These are phyloP conservation scores for Aspergillus haitiensis DNA, from an alignment of 495 filamentous ascomycete genomes.

Conservation along the genomic window DNA sequence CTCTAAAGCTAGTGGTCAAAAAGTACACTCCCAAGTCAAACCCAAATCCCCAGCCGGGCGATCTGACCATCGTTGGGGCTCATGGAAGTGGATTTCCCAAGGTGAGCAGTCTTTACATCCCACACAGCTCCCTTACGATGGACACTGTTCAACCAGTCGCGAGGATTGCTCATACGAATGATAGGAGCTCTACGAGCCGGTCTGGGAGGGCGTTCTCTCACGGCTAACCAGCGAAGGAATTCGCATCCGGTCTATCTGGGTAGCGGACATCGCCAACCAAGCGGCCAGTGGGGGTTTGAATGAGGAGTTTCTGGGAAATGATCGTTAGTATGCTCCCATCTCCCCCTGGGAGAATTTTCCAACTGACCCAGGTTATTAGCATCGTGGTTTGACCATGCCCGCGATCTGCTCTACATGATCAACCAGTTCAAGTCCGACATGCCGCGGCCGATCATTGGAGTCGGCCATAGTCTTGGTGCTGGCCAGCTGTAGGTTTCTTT, in stretches of 20 bases:
- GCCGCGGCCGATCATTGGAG: slow-evolving; percentile 68
- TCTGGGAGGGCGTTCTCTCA: slow-evolving; percentile 64
- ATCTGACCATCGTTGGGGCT: slow-evolving; percentile 56
- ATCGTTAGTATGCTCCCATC: slow-evolving; percentile 2
- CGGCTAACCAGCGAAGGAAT: slow-evolving; percentile 23
- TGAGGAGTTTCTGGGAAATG: slow-evolving; percentile 15
- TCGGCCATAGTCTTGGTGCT: slow-evolving; percentile 77
- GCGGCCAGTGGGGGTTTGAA: slow-evolving; percentile 55
- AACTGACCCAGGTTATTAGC: slow-evolving; percentile 14
- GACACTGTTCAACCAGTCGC: not conserved
- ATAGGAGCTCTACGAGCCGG: slow-evolving; percentile 72
- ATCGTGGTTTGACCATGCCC: slow-evolving; percentile 67
- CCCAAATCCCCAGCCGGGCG: slow-evolving; percentile 51
- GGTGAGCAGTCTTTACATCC: slow-evolving; percentile 5
- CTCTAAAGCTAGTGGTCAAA: slow-evolving; percentile 54
- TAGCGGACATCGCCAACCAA: slow-evolving; percentile 66
- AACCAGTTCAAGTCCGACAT: slow-evolving; percentile 69
- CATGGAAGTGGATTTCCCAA: slow-evolving; percentile 15
- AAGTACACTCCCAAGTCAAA: slow-evolving; percentile 64
- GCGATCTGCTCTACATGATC: slow-evolving; percentile 71
- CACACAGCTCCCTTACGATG: not conserved
- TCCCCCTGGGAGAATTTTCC: slow-evolving; percentile 30
- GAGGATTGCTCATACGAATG: not conserved
- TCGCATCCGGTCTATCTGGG: slow-evolving; percentile 62
- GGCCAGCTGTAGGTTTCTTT: slow-evolving; percentile 42